These are phyloP conservation scores for Schizopora paradoxa DNA, from an alignment of 1,284 basidiomycete genomes.

Conservation along the genomic window DNA sequence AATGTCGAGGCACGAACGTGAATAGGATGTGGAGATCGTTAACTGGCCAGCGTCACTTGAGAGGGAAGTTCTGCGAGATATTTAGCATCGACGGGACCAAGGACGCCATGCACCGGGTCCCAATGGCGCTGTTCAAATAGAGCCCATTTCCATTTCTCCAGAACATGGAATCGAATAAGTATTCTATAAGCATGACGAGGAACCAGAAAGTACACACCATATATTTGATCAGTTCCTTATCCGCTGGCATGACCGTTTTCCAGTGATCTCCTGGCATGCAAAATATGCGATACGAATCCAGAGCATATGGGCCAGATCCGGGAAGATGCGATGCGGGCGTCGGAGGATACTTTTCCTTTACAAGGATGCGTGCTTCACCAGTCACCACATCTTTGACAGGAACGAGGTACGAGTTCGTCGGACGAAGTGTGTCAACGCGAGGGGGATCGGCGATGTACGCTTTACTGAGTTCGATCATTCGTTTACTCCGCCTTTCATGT, in stretches of 20 bases:
- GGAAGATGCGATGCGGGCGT: constrained; percentile 50
- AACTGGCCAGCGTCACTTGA: too few relatives aligned
- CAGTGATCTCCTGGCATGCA: constrained; percentile 44
- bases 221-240: constrained; percentile 59
- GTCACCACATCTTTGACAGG: constrained; percentile 16
- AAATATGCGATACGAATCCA: constrained; percentile 66
- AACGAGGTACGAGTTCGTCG: constrained; percentile 24
- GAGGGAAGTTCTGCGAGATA: constrained; percentile 29
- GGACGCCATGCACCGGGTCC: constrained; percentile 38
- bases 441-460: constrained; percentile 42
- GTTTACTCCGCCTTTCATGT: constrained; percentile 43
- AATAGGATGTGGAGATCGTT: too few relatives aligned
- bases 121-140: constrained; percentile 42
- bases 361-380: constrained; percentile 11
- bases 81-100: constrained; percentile 29
- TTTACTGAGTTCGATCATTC: constrained; percentile 45
- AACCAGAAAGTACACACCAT: constrained; percentile 35
- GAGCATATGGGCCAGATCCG: constrained; percentile 55
- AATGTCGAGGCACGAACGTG: too few relatives aligned
- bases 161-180: constrained; percentile 1
- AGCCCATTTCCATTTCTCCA: constrained; percentile 61
- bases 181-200: background rate
- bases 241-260: constrained; percentile 49
- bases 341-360: constrained; percentile 30
- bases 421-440: constrained; percentile 25